Base-by-base conservation (phyloP, 2,329 filamentous ascomycete genomes). In the Ophiobolus disseminans region DNA sequence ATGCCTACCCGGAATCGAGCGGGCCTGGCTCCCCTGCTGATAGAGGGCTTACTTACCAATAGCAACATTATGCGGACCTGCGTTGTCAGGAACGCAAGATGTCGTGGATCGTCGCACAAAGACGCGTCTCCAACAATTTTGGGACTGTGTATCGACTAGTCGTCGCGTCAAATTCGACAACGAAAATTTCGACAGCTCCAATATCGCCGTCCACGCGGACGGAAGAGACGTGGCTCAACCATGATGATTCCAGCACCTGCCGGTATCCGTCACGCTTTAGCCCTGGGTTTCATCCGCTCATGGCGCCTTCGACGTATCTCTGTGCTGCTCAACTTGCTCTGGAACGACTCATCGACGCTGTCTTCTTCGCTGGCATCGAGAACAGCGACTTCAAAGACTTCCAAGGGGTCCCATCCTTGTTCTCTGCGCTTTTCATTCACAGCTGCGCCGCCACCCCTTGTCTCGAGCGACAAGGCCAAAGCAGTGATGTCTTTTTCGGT, bases 311-410 rank as follows among this genome's bases (percentile, higher is more conserved):
- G 78, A 53, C 81, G 80, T 57, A 96, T 96, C 48, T 88, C 88
- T 1, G 92, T 95, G 74, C 92, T 97, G 78, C 91, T 96, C 60
- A 97, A 89, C 76, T 97, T 97, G 53, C 83, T 82, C 20, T 86
- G 84, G 73, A 95, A 96, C 57, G 82, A 80, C 47, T 86, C 82
- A 10, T 75, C 71, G 34, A 74, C 71, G 36, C 54, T 63, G 73
- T 76, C 60, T 34, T 79, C 76, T 42, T 85, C 83, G 30, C 82
- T 79, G 2, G 86, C 82, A 72, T 93, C 88, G 13, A 99, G 80
- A 11, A 97, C 90, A 63, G 94, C 90, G 21, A 97, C 90, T 69
- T 96, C 92, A 63, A 91, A 96, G 0, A 95, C 83, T 20, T 91
- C 86, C 30, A 99, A 78, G 19, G 78, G 73, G 26, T 79, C 76